A percentile compares a stretch with the other conserved stretches of the same genome.
Evolutionary conservation across 2,329 filamentous ascomycete genomes (phyloP).

Genomic region (Fusarium sp.): DNA sequence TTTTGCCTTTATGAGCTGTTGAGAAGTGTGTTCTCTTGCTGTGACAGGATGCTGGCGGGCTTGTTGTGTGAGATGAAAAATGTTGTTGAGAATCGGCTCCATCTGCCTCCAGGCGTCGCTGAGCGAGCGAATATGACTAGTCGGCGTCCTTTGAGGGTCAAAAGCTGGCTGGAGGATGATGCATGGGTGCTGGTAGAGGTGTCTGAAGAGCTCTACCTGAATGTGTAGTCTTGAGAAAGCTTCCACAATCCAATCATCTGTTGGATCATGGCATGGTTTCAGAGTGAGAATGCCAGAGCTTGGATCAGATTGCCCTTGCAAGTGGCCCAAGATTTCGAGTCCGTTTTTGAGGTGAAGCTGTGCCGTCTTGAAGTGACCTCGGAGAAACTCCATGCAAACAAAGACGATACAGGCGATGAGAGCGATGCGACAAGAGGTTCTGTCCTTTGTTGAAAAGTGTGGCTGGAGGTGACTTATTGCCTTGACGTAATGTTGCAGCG

Average conservation of each 20-base stretch:
- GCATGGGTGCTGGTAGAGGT: conserved; percentile 29
- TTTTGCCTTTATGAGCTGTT: conserved; percentile 26
- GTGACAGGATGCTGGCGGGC: conserved; percentile 13
- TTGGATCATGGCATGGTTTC: conserved; percentile 36
- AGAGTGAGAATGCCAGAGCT: conserved; percentile 21
- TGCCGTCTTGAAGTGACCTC: conserved; percentile 34
- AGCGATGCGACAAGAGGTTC: conserved; percentile 50
- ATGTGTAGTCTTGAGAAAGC: conserved; percentile 51
- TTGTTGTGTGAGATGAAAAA: conserved; percentile 35
- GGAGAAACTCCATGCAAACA: conserved; percentile 34
- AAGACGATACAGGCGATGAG: conserved; percentile 47
- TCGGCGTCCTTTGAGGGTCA: not conserved
- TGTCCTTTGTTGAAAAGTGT: conserved; percentile 44
- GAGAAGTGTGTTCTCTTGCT: conserved; percentile 3
- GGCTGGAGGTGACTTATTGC: conserved; percentile 53
- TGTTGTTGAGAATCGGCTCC: conserved; percentile 34
- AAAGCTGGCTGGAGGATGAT: conserved; percentile 14
- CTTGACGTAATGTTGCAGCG: conserved; percentile 51
- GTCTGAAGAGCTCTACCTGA: conserved; percentile 41
- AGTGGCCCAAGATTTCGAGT: conserved; percentile 49
- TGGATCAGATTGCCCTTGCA: conserved; percentile 52
- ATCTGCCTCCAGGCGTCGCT: conserved; percentile 37
- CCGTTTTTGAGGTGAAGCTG: conserved; percentile 35
- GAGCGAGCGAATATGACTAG: conserved; percentile 13
- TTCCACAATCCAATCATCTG: conserved; percentile 58